Evolutionary conservation across 352 stramenopile genomes (phyloP), one percentile per base, ranked within the genome.

Genomic region (Halophytophthora batemanensis): DNA sequence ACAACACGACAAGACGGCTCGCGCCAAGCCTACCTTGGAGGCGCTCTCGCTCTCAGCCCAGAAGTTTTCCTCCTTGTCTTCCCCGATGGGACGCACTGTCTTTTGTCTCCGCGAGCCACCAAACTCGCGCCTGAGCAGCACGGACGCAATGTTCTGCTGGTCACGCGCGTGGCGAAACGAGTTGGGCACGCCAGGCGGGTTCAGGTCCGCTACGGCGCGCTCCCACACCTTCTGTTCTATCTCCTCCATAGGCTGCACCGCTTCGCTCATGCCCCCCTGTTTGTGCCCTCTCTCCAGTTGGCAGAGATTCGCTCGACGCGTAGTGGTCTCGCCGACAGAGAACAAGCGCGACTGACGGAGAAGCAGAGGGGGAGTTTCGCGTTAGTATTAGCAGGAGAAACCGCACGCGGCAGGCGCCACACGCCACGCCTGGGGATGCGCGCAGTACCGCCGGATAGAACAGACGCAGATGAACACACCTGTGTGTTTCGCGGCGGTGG

Each of bases 11-110:
- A 38, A 6, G 25, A 29, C 33, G 33, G 13, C 31, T 42, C 11
- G n/a, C 10, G 3, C n/a, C 0, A 25, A 15, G 29, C 66, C 12
- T 38, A 92, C 83, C 80, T 92, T 94, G 48, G 56, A 61, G 19
- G 79, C 62, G 29, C 81, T 90, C 57, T 94, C 77, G 49, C 73
- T 71, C 61, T 94, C 83, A 12, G 80, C 79, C 83, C 83, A 94
- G 25, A 78, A 86, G 34, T 83, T 80, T 55, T 94, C 83, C 12
- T 69, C 57, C 17, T 58, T 67, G 37, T 83, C 76, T 33, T 84
- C 70, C 25, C 69, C 69, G 7, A 71, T 45, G 2, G 66, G 59
- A 37, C 70, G 52, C 48, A 82, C 70, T 23, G 64, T 61, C 47
- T 74, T 76, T 25, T 80, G 68, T 19, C 62, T 53, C 19, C 61